Base-by-base conservation (phyloP, 2,329 filamentous ascomycete genomes). In the Claviceps quebecensis region DNA sequence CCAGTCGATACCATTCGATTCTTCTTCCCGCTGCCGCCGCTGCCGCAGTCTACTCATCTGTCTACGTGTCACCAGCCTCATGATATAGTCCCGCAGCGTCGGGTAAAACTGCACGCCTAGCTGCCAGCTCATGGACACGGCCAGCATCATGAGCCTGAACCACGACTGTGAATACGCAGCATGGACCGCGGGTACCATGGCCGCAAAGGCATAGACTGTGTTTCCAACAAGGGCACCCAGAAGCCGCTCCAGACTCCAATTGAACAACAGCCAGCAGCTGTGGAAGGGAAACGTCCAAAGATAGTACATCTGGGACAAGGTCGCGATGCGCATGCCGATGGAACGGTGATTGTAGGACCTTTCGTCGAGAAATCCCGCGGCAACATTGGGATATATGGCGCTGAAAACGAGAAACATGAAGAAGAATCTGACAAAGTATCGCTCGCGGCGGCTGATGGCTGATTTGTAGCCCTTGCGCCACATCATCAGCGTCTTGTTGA, bases 321-420 rank as follows among this genome's bases (percentile, higher is more conserved):
- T 57, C 16, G 54, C 54, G 49, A 58, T 55, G 7, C 56, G 50
- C 36, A 54, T 56, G 22, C 56, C 55, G n/a, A 58, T 54, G 8
- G 56, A 58, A 4, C 55, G 55, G 38, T 58, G 55, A 34, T 58
- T 58, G 43, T 58, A 58, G 8, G 56, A 58, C 5, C 55, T 49
- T 48, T 58, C 56, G 36, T 51, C 54, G 8, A 58, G 52, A 37
- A 57, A 53, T 4, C 55, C 56, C 4, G 56, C 56, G 2, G 56
- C 56, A 2, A 58, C 50, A 29, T 58, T 52, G 1, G 56, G 56
- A 37, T 58, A 58, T 45, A 52, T 43, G 19, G 54, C 55, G 44
- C 54, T 56, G 44, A 54, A 54, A 36, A 52, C 53, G 29, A 58
- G 56, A 40, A 58, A 53, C 14, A 54, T 16, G 51, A 58, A 56